phyloP scores from a whole-genome alignment of 805 yeast genomes.

The Candida lessepsii region DNA sequence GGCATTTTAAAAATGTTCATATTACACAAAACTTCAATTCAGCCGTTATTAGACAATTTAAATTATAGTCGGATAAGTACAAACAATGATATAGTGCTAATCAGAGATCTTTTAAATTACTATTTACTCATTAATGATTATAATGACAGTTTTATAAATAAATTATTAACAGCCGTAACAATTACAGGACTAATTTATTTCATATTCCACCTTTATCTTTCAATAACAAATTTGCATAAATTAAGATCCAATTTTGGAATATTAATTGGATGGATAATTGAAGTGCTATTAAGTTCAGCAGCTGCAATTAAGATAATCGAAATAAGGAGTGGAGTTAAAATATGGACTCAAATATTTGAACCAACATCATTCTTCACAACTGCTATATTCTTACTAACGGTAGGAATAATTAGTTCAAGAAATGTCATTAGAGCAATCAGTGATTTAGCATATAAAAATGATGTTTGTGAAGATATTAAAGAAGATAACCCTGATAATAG shows the following conservation, averaged over 20 bases:
- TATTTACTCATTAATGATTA: slow-evolving; percentile 8
- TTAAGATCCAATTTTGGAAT: slow-evolving; percentile 36
- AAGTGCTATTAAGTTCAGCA: slow-evolving; percentile 23
- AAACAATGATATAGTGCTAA: neutral
- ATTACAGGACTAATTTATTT: slow-evolving; percentile 11
- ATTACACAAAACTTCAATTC: slow-evolving; percentile 15
- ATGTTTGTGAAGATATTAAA: slow-evolving; percentile 15
- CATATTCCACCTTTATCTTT: slow-evolving; percentile 23
- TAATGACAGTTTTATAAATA: neutral
- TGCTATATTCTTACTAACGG: slow-evolving; percentile 21
- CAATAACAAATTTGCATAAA: slow-evolving; percentile 34
- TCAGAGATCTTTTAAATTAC: slow-evolving; percentile 7
- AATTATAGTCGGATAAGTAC: neutral
- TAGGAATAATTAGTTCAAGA: slow-evolving; percentile 31
- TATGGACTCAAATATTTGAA: slow-evolving; percentile 29
- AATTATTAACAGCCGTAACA: neutral
- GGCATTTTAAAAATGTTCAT: slow-evolving; percentile 21
- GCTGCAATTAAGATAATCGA: slow-evolving; percentile 29
- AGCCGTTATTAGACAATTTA: neutral
- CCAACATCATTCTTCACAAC: slow-evolving; percentile 26
- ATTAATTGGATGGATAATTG: slow-evolving; percentile 35
- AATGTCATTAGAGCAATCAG: slow-evolving; percentile 27
- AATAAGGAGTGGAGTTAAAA: slow-evolving; percentile 14
- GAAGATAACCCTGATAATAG: slow-evolving; percentile 4
- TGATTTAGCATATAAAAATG: slow-evolving; percentile 26